Evolutionary conservation across 2,329 filamentous ascomycete genomes (phyloP).

Genomic region (Colletotrichum neosansevieriae): DNA sequence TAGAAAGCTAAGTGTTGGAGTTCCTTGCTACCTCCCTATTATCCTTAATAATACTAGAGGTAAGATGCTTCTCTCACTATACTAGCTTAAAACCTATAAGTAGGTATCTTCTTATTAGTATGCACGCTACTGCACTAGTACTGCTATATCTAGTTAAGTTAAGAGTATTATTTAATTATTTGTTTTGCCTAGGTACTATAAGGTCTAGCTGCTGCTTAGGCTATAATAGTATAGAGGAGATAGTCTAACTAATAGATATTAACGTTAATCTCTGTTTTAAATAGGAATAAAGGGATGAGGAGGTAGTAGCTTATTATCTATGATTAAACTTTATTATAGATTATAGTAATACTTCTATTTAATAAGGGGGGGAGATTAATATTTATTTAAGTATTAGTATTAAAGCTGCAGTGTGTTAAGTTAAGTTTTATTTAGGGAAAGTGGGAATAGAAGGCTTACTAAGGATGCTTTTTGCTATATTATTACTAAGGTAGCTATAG

Average conservation of each 20-base stretch:
- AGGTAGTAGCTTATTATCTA: not conserved
- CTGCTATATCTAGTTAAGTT: not conserved
- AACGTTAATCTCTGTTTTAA: not conserved
- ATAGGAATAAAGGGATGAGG: not conserved
- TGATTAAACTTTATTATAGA: not conserved
- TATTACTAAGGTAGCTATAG: not conserved
- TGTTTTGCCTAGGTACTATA: no score
- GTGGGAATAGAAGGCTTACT: not conserved
- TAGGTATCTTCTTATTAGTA: not conserved
- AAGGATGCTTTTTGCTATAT: not conserved
- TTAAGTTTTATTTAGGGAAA: not conserved
- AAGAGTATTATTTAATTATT: not conserved
- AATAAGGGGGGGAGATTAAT: not conserved
- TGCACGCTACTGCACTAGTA: not conserved
- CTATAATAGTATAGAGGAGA: no score
- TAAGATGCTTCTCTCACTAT: not conserved
- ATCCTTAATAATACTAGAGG: not conserved
- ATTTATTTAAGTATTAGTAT: not conserved
- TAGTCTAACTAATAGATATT: no score
- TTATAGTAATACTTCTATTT: not conserved
- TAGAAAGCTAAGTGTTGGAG: not conserved
- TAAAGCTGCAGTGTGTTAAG: not conserved
- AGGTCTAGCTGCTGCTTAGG: no score
- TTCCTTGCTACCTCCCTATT: no score
- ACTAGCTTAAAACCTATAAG: not conserved